Evolutionary conservation across 2,329 filamentous ascomycete species (phyloP).

Genomic region (Aspergillus caelatus): DNA sequence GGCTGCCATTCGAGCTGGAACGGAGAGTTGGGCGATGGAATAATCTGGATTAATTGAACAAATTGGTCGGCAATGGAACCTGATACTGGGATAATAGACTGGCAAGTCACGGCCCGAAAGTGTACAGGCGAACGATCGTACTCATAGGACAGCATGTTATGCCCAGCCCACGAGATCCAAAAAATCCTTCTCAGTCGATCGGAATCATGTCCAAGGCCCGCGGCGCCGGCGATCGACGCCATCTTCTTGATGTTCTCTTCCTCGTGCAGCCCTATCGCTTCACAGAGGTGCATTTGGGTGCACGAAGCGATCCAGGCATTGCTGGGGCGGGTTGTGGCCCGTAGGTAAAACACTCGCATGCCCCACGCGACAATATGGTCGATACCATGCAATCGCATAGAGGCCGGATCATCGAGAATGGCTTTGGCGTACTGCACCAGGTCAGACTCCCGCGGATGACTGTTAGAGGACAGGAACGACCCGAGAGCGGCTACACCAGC

Average conservation of each 20-base stretch:
- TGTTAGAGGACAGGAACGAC: slow-evolving; percentile 30
- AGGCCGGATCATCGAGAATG: slow-evolving; percentile 35
- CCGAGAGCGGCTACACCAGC: slow-evolving; percentile 32
- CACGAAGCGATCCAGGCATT: slow-evolving; percentile 38
- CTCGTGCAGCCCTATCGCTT: slow-evolving; percentile 30
- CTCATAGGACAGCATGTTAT: slow-evolving; percentile 37
- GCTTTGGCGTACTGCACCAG: slow-evolving; percentile 35
- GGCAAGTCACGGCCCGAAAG: slow-evolving; percentile 29
- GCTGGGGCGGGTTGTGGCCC: slow-evolving; percentile 33
- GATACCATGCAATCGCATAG: slow-evolving; percentile 28
- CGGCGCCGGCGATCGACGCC: slow-evolving; percentile 26
- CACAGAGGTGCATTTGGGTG: slow-evolving; percentile 34
- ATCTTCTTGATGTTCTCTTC: slow-evolving; percentile 34
- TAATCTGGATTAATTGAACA: slow-evolving; percentile 30
- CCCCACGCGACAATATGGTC: slow-evolving; percentile 35
- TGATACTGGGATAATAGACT: slow-evolving; percentile 21
- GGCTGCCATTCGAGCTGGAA: slow-evolving; percentile 23
- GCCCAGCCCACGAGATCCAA: slow-evolving; percentile 37
- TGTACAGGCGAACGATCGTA: slow-evolving; percentile 32
- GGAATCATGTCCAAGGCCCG: slow-evolving; percentile 29
- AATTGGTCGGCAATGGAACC: slow-evolving; percentile 33
- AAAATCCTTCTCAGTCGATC: slow-evolving; percentile 37
- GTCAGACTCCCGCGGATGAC: slow-evolving; percentile 29
- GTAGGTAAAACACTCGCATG: slow-evolving; percentile 33
- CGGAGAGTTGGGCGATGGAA: slow-evolving; percentile 30